phyloP scores from a whole-genome alignment of 805 yeast genomes.

The Groenewaldozyma salmanticensis region DNA sequence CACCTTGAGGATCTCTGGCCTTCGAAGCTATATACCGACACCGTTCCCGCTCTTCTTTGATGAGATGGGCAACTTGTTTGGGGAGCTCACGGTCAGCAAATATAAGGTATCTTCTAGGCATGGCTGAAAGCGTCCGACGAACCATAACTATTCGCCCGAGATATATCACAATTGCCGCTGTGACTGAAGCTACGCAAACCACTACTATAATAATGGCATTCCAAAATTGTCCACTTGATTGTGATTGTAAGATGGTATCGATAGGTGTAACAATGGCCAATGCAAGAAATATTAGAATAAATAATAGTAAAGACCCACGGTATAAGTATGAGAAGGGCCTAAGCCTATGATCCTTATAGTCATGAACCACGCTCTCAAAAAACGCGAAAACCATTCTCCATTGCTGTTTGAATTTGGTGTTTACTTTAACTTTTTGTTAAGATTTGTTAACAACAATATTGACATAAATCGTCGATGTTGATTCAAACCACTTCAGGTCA shows the following conservation, averaged over 20 bases:
- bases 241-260: constrained; percentile 61
- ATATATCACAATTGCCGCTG: constrained; percentile 42
- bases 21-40: constrained; percentile 33
- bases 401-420: too few relatives aligned
- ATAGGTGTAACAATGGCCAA: constrained; percentile 66
- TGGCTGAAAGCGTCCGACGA: constrained; percentile 54
- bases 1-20: constrained; percentile 25
- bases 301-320: constrained; percentile 21
- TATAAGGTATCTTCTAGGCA: constrained; percentile 73
- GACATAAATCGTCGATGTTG: too few relatives aligned
- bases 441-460: too few relatives aligned
- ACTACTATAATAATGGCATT: constrained; percentile 74
- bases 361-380: too few relatives aligned
- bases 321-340: too few relatives aligned
- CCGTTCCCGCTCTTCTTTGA: constrained; percentile 33
- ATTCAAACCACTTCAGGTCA: too few relatives aligned
- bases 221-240: constrained; percentile 55
- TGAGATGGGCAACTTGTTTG: constrained; percentile 31
- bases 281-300: constrained; percentile 33
- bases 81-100: constrained; percentile 49
- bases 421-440: too few relatives aligned
- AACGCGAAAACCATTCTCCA: too few relatives aligned
- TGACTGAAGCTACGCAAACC: constrained; percentile 52
- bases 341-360: too few relatives aligned
- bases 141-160: constrained; percentile 50